Percentiles rank a stretch among this genome's conserved stretches.
Conservation (phyloP, 352 stramenopile genomes). For the Phytophthora niederhauseri region DNA sequence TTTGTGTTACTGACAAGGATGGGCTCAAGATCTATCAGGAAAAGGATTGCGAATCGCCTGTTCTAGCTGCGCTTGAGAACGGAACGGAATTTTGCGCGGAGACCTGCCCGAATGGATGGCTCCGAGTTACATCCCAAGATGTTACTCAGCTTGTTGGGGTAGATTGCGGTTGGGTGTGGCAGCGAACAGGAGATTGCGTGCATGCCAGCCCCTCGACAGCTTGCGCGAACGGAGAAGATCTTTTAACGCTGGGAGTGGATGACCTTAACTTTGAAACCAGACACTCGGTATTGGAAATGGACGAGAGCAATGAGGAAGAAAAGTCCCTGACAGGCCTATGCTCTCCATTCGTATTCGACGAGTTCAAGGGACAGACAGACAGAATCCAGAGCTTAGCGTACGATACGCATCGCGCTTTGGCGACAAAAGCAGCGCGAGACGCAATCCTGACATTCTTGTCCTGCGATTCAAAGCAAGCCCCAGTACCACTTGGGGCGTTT, state of each 20-base stretch:
- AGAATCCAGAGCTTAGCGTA: constrained; percentile 68
- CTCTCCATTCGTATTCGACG: constrained; percentile 70
- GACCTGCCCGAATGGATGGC: constrained; percentile 35
- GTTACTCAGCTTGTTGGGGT: constrained; percentile 4
- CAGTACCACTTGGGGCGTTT: constrained; percentile 39
- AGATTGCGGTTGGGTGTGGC: constrained; percentile 47
- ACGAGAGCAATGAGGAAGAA: constrained; percentile 64
- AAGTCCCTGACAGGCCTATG: constrained; percentile 59
- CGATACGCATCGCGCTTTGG: constrained; percentile 62
- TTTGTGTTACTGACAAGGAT: constrained; percentile 35
- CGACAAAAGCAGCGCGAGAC: constrained; percentile 62
- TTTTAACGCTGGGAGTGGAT: constrained; percentile 67
- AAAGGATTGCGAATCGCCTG: constrained; percentile 14
- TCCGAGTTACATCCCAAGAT: constrained; percentile 30
- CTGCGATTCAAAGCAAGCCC: constrained; percentile 10
- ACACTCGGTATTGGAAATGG: constrained; percentile 56
- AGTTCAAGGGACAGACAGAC: constrained; percentile 61
- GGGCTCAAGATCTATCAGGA: constrained; percentile 36
- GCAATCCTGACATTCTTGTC: constrained; percentile 49
- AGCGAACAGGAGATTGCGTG: constrained; percentile 46
- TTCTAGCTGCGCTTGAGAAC: constrained; percentile 24
- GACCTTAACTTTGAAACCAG: constrained; percentile 41
- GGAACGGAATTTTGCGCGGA: constrained; percentile 33
- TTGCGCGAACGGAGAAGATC: constrained; percentile 51
- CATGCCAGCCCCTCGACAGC: constrained; percentile 27